These are phyloP conservation scores for Orbilia ellipsospora DNA, from an alignment of 2,329 filamentous ascomycete species.

Conservation along the genomic window DNA sequence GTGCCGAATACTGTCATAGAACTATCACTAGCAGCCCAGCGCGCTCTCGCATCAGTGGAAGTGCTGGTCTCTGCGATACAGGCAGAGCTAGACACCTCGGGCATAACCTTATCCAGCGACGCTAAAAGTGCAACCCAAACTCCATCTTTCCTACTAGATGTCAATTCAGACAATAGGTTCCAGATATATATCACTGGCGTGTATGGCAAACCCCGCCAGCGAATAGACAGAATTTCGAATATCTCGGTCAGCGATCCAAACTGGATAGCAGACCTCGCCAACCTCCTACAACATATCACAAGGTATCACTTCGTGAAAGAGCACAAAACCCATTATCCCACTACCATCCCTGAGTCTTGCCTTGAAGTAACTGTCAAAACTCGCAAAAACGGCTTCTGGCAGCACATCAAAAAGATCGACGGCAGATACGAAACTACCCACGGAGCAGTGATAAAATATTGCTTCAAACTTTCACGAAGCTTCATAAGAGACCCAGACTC, in stretches of 20 bases:
- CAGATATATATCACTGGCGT: slow-evolving; percentile 1
- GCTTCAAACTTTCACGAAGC: background rate
- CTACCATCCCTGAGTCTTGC: background rate
- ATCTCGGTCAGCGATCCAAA: slow-evolving; percentile 1
- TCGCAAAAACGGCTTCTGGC: too few species aligned
- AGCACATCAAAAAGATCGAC: background rate
- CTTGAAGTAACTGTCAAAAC: background rate
- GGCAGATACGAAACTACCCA: slow-evolving; percentile 15
- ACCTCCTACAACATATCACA: slow-evolving; percentile 9
- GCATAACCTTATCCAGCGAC: background rate
- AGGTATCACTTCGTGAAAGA: slow-evolving; percentile 15
- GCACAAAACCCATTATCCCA: background rate
- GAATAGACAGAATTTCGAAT: slow-evolving; percentile 15
- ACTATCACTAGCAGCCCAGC: background rate
- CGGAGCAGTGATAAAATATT: background rate
- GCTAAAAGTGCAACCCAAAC: too few species aligned
- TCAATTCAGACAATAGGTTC: background rate
- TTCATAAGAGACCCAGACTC: background rate
- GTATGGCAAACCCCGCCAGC: background rate
- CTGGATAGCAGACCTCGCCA: slow-evolving; percentile 10
- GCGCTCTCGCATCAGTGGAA: background rate
- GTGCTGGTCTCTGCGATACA: background rate
- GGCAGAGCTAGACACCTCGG: background rate
- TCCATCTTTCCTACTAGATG: too few species aligned
- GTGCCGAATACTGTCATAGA: slow-evolving; percentile 17